These are phyloP conservation scores for Betula pendula DNA, from an alignment of 306 rosid species.

Conservation along the genomic window DNA sequence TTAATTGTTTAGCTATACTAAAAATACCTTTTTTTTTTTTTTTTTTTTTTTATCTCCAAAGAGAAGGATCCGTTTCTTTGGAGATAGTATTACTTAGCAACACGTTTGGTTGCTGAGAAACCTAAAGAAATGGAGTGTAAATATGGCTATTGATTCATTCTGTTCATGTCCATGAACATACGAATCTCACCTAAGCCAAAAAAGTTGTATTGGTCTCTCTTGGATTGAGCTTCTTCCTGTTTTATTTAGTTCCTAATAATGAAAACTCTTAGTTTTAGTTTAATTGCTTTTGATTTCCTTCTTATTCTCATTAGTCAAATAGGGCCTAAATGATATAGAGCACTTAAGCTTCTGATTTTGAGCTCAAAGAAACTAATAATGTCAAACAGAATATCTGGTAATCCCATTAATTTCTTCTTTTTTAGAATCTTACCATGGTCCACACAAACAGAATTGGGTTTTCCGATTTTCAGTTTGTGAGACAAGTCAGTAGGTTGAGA, in stretches of 20 bases:
- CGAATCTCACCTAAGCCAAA: not conserved
- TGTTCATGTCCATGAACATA: constrained; percentile 10
- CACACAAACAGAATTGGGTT: not conserved
- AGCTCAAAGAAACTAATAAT: constrained; percentile 7
- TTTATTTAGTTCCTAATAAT: not conserved
- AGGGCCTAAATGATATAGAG: constrained; percentile 4
- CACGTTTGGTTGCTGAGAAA: constrained; percentile 19
- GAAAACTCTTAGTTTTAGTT: constrained; percentile 1
- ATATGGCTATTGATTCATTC: constrained; percentile 4
- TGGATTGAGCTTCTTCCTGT: constrained; percentile 33
- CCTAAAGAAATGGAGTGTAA: constrained; percentile 6
- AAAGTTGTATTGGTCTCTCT: constrained; percentile 18
- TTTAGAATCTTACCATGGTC: constrained; percentile 16
- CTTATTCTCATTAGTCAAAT: constrained; percentile 13
- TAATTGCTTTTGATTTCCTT: constrained; percentile 10
- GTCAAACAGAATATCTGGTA: not conserved
- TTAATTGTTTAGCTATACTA: constrained; percentile 1
- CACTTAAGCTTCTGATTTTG: constrained; percentile 6
- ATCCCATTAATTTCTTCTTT: not conserved
- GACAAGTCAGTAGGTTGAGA: not conserved
- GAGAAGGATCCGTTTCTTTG: constrained; percentile 5
- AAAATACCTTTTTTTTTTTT: not conserved
- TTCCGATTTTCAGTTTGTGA: not conserved
- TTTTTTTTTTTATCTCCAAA: not conserved
- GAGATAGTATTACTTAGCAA: not conserved